Base-by-base conservation (phyloP, 192 early-diverging fungal genomes). In the Powellomyces hirtus region DNA sequence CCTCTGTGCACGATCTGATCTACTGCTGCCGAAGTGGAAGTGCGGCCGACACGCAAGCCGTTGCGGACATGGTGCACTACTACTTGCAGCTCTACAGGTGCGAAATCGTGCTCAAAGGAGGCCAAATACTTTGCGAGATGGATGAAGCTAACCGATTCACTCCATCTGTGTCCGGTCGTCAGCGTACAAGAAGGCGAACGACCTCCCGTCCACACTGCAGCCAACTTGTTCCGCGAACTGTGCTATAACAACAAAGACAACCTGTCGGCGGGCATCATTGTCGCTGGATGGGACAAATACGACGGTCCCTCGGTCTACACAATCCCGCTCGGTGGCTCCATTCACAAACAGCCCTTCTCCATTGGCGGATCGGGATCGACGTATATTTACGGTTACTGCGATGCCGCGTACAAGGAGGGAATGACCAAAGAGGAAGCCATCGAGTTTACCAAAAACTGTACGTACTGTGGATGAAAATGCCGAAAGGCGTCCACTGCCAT, bases 331-430 rank as follows among this genome's bases (percentile, higher is more conserved):
- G 97, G 96, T 49, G 97, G 97, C 33, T 93, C 92, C 16, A 56
- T 99, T 27, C 94, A 97, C 75, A 88, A 87, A 71, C 86, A 90
- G 62, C 89, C 91, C n/a, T 97, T 92, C 86, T 85, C 95, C 4
- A 92, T 97, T 69, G 94, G 92, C 55, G 97, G 97, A 36, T 92
- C 90, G 69, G 97, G 97, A 29, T 97, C 94, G 11, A 88, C 90
- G 11, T 99, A 92, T 75, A 97, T 99, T 69, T 99, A 97, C 71
- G 97, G 97, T 51, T 99, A 93, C 77, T 98, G 96, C 74, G 97
- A 99, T 82, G 81, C 94, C 55, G 63, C 74, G 22, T 99, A 84
- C 71, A 83, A 79, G 31, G 88, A 90, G 6, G 80, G 80, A 57
- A 96, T 99, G 94, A 89, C 74, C 34, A 76, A 80, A 68, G 92